Evolutionary conservation across 371 early-diverging fungal species (phyloP), one percentile per base, ranked within the genome.

Genomic region (Dinochytrium kinnereticum): DNA sequence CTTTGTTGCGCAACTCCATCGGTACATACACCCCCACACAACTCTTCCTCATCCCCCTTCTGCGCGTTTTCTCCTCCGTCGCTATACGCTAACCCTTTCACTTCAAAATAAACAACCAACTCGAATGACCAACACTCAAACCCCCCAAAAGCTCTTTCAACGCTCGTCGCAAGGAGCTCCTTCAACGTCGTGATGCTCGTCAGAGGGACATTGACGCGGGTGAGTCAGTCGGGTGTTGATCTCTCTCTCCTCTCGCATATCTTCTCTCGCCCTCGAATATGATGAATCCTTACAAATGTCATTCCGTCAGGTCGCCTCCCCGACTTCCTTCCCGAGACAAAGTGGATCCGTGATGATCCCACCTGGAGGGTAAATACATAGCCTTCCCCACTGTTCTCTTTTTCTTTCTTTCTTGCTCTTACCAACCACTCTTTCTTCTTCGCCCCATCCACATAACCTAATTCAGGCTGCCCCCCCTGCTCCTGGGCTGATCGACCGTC

Each of bases 291-390:
- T 21, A 44, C 10, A 44, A 44, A 44, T 13, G 13, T 5, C 26
- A n/a, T 53, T 24, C 26, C 2, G 5, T 30, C 44, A 73, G 77
- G 78, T 36, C 76, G 81, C 33, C 83, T 96, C 49, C 95, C 96
- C 51, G 93, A 94, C 76, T 97, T 97, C 84, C 82, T 96, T 75
- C 93, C 95, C 39, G 93, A 95, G 83, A 97, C 98, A 28, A 91
- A 91, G 70, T 82, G 87, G 76, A 92, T 97, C 81, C 92, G 98
- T 71, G 91, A 92, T 39, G 93, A 96, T 79, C 87, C 88, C 39
- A 89, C 91, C 33, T 97, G 98, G 98, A 78, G 68, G 73, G 82
- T 82, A 44, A 26, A n/a, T n/a, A n/a, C n/a, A n/a, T n/a, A n/a
- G 72, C n/a, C 2, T 49, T 39, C 39, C 31, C 7, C 24, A 38